A percentile compares a stretch with the other conserved stretches of the same genome.
Conservation (phyloP, 495 filamentous ascomycete species). For the Immersiella caudata region DNA sequence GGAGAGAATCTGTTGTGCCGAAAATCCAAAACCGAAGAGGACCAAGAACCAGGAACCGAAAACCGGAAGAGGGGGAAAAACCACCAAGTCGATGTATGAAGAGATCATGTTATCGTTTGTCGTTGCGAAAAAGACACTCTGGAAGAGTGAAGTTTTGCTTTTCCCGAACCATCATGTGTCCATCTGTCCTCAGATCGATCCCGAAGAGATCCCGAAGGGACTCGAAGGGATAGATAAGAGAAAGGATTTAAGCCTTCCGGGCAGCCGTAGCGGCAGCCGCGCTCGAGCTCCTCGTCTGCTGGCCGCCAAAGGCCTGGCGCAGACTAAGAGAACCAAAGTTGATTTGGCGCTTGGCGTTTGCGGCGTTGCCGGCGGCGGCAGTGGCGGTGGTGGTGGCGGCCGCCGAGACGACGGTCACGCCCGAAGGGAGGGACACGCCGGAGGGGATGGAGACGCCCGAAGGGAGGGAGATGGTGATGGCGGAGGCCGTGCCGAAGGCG, state of each 20-base stretch:
- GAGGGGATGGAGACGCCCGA: constrained; percentile 33
- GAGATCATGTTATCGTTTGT: no score
- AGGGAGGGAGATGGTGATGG: constrained; percentile 35
- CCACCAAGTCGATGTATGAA: no score
- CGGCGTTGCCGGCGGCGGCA: constrained; percentile 21
- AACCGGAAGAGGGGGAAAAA: no score
- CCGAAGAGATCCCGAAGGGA: no score
- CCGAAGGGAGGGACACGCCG: constrained; percentile 32
- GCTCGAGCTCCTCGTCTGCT: constrained; percentile 13
- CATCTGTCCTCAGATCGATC: no score
- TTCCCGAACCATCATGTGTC: no score
- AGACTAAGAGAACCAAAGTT: not conserved
- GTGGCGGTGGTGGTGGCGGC: constrained; percentile 21
- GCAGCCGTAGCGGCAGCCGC: not conserved
- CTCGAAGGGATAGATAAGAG: not conserved
- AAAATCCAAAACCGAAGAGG: no score
- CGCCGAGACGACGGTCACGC: constrained; percentile 33
- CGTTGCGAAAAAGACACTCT: no score
- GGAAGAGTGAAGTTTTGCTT: no score
- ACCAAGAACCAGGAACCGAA: no score
- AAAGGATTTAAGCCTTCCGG: not conserved
- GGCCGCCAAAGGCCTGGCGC: constrained; percentile 24
- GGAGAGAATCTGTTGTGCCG: no score
- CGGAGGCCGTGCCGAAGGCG: constrained; percentile 20
- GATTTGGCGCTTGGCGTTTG: constrained; percentile 15